These are phyloP conservation scores for Funneliformis caledonium DNA, from an alignment of 371 early-diverging fungal genomes.

Conservation along the genomic window DNA sequence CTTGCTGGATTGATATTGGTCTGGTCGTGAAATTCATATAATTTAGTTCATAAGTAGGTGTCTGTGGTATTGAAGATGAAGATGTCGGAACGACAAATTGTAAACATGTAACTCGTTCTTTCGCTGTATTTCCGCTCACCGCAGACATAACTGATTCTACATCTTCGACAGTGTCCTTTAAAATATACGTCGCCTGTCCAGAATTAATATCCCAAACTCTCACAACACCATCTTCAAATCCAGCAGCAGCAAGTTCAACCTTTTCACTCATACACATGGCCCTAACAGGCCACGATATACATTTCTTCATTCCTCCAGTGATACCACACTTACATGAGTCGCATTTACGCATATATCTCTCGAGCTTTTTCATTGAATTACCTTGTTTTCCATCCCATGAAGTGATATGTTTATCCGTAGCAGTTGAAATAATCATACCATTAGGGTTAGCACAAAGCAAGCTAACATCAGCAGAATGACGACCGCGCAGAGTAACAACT, in stretches of 20 bases:
- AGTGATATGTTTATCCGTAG: constrained; percentile 32
- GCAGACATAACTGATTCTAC: constrained; percentile 18
- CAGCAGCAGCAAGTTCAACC: constrained; percentile 35
- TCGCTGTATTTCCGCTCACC: not conserved
- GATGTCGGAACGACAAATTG: constrained; percentile 6
- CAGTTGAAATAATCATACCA: constrained; percentile 29
- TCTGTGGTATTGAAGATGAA: not conserved
- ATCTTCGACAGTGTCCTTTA: constrained; percentile 40
- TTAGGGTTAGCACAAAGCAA: constrained; percentile 32
- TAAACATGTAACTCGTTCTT: constrained; percentile 36
- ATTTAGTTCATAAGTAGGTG: not conserved
- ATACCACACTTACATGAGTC: constrained; percentile 33
- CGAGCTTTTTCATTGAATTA: constrained; percentile 24
- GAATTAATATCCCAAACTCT: constrained; percentile 38
- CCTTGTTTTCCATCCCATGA: constrained; percentile 35
- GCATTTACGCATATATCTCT: constrained; percentile 36
- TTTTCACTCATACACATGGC: constrained; percentile 32
- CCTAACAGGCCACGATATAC: constrained; percentile 41
- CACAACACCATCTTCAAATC: constrained; percentile 41
- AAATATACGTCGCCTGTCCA: constrained; percentile 30
- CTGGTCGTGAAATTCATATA: not conserved
- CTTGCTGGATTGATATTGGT: not conserved
- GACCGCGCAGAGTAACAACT: constrained; percentile 34
- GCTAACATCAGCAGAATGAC: constrained; percentile 36
- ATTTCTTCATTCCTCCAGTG: constrained; percentile 31